Conservation (phyloP, 495 filamentous ascomycete species). For the Delitschia confertaspora region DNA sequence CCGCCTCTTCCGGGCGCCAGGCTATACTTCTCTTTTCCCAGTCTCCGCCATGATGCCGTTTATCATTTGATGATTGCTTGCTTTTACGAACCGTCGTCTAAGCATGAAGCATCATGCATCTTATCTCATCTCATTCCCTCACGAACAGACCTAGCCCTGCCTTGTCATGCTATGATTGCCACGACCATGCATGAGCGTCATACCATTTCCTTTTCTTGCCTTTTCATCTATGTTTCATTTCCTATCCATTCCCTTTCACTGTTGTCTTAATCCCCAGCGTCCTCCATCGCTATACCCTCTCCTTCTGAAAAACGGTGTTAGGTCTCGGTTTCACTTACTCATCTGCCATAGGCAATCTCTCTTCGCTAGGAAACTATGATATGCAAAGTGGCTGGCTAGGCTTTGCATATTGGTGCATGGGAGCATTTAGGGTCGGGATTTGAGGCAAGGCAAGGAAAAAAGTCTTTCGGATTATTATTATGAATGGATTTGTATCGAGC, state of each 20-base stretch:
- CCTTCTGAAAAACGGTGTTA: conserved; percentile 23
- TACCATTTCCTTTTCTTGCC: conserved; percentile 3
- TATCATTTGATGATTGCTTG: no score
- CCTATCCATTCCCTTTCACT: no score
- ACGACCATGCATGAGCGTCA: conserved; percentile 23
- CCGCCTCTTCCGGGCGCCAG: neutral
- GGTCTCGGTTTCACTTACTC: conserved; percentile 6
- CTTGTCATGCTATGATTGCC: conserved; percentile 12
- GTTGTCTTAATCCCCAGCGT: conserved; percentile 11
- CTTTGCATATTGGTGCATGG: conserved; percentile 24
- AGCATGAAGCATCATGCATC: neutral
- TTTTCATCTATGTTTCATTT: conserved; percentile 6
- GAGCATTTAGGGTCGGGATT: conserved; percentile 24
- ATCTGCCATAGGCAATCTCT: conserved; percentile 15
- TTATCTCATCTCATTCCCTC: neutral
- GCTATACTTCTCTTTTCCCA: neutral
- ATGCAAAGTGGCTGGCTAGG: conserved; percentile 8
- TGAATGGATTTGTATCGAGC: neutral
- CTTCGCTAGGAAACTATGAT: no score
- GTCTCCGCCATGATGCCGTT: no score
- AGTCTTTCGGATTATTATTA: conserved; percentile 1
- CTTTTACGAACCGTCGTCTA: neutral
- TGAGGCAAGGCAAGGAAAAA: no score
- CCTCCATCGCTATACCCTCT: no score
- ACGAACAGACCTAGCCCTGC: no score